These are phyloP conservation scores for Cyberlindnera galapagoensis DNA, from an alignment of 805 yeast genomes.

Conservation along the genomic window DNA sequence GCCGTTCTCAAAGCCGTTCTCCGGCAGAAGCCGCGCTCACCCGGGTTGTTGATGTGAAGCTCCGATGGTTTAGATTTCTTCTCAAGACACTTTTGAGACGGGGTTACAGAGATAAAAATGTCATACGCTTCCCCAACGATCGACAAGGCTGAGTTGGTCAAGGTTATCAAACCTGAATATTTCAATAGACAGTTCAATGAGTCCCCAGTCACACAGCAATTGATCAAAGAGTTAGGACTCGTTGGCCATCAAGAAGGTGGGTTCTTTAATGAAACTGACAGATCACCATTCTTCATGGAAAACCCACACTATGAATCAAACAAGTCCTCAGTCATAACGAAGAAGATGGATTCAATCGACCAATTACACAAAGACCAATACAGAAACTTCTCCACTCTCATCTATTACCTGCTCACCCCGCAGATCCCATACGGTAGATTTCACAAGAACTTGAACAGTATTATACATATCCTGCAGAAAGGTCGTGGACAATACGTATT, in stretches of 20 bases:
- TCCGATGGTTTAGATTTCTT: too few species aligned
- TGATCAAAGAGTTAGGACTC: slow-evolving; percentile 32
- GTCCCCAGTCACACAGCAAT: slow-evolving; percentile 20
- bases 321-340: slow-evolving; percentile 1
- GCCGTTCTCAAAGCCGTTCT: too few species aligned
- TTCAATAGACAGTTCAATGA: slow-evolving; percentile 5
- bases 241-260: slow-evolving; percentile 51
- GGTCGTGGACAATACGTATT: slow-evolving; percentile 53
- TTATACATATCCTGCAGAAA: slow-evolving; percentile 47
- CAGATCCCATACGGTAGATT: slow-evolving; percentile 45
- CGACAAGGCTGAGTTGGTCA: slow-evolving; percentile 5
- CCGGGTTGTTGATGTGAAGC: too few species aligned
- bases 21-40: too few species aligned
- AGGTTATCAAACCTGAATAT: slow-evolving; percentile 9
- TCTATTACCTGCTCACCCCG: slow-evolving; percentile 46
- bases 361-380: slow-evolving; percentile 6
- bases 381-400: slow-evolving; percentile 43
- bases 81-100: too few species aligned
- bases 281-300: slow-evolving; percentile 38
- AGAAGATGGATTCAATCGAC: not conserved
- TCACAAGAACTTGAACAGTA: slow-evolving; percentile 45
- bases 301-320: slow-evolving; percentile 23
- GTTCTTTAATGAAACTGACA: slow-evolving; percentile 49
- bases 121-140: slow-evolving; percentile 9
- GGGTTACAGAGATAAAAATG: too few species aligned